Conservation (phyloP, 768 basidiomycete species). For the Kwoniella sp. region DNA sequence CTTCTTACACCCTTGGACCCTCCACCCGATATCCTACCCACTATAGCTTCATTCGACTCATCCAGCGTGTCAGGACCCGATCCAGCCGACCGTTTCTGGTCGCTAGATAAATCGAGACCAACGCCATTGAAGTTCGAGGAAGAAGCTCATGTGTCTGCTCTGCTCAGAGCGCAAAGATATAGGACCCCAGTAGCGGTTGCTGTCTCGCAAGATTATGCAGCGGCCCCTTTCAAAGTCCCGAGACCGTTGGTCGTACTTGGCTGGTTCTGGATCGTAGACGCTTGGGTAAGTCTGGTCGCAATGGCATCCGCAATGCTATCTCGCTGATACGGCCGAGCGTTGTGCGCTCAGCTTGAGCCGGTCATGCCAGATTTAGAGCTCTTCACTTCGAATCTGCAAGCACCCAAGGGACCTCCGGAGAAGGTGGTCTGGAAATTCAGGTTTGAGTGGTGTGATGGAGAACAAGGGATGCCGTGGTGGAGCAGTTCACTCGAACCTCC, state of each 20-base stretch:
- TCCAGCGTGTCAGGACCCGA: background rate
- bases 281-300: slow-evolving; percentile 40
- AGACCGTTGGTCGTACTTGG: slow-evolving; percentile 47
- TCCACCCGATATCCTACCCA: slow-evolving; percentile 14
- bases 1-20: slow-evolving; percentile 11
- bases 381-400: background rate
- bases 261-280: slow-evolving; percentile 53
- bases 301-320: background rate
- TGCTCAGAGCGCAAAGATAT: slow-evolving; percentile 42
- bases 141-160: slow-evolving; percentile 37
- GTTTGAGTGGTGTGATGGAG: slow-evolving; percentile 42
- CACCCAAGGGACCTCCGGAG: slow-evolving; percentile 16
- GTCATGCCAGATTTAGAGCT: slow-evolving; percentile 18
- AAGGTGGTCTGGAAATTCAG: slow-evolving; percentile 49
- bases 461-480: slow-evolving; percentile 36
- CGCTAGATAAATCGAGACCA: background rate
- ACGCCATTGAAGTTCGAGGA: slow-evolving; percentile 12
- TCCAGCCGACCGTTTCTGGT: slow-evolving; percentile 7
- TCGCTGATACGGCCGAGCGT: slow-evolving; percentile 6
- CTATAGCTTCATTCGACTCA: slow-evolving; percentile 9
- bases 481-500: slow-evolving; percentile 1
- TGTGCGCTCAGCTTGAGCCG: slow-evolving; percentile 32
- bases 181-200: slow-evolving; percentile 46
- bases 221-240: slow-evolving; percentile 45
- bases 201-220: slow-evolving; percentile 46